Base-by-base conservation (phyloP, 2,329 filamentous ascomycete genomes). In the Pochonia chlamydosporia region DNA sequence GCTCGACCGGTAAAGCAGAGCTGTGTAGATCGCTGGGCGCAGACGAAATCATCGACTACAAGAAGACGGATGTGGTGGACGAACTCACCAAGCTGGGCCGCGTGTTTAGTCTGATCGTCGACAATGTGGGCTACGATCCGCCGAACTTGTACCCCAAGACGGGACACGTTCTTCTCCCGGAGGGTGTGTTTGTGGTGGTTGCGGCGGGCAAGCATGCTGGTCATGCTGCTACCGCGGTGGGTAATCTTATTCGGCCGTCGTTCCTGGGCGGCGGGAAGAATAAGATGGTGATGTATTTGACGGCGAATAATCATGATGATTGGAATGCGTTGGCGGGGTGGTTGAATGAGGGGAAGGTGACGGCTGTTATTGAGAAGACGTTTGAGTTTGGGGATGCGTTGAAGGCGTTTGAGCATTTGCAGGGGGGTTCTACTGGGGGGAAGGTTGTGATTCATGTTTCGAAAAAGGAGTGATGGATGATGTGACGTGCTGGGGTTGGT, bases 31-130 rank as follows among this genome's bases (percentile, higher is more conserved):
- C 67, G 5, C 59, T 86, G 1, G 84, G 84, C 2, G 84, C 83
- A 4, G 82, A 87, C 54, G 76, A 81, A 43, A 74, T 84, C 33
- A 70, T 85, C 44, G 79, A 85, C 58, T 85, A 86, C 60, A 76
- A 72, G 39, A 66, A 64, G 0, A 59, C 62, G 21, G 65, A 82
- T 55, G 63, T 84, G 1, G 54, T 76, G 1, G 62, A 66, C 7
- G 59, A 63, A 5, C 64, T 85, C 1, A 69, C 68, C 50, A 60
- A 67, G 1, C 69, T 68, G 14, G 75, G 75, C 0, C 65, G 66
- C 5, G 62, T 73, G 4, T 83, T 73, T 53, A 67, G 69, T 45
- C 65, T 76, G 30, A 65, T 77, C 2, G 67, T 84, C n/a, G 82
- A 85, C 59, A 81, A 82, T 56, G 73, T 84, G 7, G 75, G 77